A percentile compares a stretch with the other conserved stretches of the same genome.
Conservation (phyloP, 176 grass and related monocot genomes). For the Oryza officinalis region DNA sequence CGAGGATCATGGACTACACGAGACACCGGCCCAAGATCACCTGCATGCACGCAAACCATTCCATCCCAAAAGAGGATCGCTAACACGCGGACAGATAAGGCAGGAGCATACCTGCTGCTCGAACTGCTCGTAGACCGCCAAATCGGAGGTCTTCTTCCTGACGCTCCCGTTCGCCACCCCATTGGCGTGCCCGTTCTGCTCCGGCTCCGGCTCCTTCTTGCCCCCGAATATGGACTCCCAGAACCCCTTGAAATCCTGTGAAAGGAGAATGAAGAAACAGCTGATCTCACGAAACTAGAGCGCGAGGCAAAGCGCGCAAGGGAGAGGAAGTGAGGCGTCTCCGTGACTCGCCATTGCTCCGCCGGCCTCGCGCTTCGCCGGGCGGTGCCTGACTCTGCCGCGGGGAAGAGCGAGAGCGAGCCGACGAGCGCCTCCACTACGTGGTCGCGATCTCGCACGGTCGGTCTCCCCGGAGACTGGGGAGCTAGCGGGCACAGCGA, state of each 20-base stretch:
- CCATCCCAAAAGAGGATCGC: neutral
- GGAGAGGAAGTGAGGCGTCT: neutral
- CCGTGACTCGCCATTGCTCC: constrained; percentile 30
- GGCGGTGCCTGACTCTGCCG: neutral
- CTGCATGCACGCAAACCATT: constrained; percentile 8
- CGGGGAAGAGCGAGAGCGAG: constrained; percentile 9
- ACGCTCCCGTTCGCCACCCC: constrained; percentile 52
- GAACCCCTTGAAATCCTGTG: constrained; percentile 71
- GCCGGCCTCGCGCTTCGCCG: neutral
- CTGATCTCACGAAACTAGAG: neutral
- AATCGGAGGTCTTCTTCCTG: constrained; percentile 60
- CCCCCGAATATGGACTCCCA: constrained; percentile 79
- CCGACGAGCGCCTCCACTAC: neutral
- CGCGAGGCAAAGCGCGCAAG: neutral
- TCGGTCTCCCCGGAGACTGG: constrained; percentile 29
- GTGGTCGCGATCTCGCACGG: neutral
- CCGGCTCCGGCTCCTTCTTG: constrained; percentile 51
- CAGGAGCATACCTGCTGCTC: constrained; percentile 74
- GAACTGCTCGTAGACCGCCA: constrained; percentile 91
- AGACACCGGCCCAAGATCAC: neutral
- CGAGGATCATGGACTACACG: neutral
- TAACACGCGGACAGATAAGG: neutral
- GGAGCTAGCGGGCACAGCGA: neutral
- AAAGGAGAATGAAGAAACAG: neutral
- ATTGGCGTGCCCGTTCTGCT: constrained; percentile 26